These are phyloP conservation scores for Saccharomycodes ludwigii DNA, from an alignment of 805 yeast genomes.

Conservation along the genomic window DNA sequence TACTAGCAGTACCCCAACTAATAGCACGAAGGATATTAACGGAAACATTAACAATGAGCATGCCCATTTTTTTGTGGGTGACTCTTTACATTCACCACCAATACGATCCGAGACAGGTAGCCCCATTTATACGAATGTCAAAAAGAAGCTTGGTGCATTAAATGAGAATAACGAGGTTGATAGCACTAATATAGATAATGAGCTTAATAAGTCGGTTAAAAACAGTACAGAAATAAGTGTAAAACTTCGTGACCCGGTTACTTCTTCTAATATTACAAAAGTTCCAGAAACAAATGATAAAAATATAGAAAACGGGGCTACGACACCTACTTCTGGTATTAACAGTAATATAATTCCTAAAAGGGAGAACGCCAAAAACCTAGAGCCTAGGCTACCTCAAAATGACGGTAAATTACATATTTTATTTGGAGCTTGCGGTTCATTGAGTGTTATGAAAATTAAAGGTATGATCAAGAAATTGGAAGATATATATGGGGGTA, in stretches of 20 bases:
- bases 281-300: slow-evolving; percentile 1
- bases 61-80: slow-evolving; percentile 68
- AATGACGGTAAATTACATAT: slow-evolving; percentile 86
- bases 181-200: no score
- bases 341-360: slow-evolving; percentile 14
- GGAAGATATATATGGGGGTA: slow-evolving; percentile 61
- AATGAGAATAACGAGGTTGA: no score
- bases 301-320: not conserved
- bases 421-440: slow-evolving; percentile 79
- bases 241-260: no score
- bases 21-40: slow-evolving; percentile 3
- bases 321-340: not conserved
- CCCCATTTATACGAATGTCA: no score
- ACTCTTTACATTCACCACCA: slow-evolving; percentile 42
- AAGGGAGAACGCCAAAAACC: slow-evolving; percentile 33
- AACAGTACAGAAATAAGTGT: no score
- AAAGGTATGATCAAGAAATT: slow-evolving; percentile 69
- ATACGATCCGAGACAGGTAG: no score
- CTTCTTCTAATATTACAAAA: slow-evolving; percentile 5
- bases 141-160: no score
- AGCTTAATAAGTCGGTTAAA: no score
- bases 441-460: slow-evolving; percentile 72
- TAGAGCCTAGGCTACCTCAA: slow-evolving; percentile 55
- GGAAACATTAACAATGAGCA: slow-evolving; percentile 49
- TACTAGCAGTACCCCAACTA: slow-evolving; percentile 4